Evolutionary conservation across 768 basidiomycete genomes (phyloP).

Genomic region (Austroboletus eburneus): DNA sequence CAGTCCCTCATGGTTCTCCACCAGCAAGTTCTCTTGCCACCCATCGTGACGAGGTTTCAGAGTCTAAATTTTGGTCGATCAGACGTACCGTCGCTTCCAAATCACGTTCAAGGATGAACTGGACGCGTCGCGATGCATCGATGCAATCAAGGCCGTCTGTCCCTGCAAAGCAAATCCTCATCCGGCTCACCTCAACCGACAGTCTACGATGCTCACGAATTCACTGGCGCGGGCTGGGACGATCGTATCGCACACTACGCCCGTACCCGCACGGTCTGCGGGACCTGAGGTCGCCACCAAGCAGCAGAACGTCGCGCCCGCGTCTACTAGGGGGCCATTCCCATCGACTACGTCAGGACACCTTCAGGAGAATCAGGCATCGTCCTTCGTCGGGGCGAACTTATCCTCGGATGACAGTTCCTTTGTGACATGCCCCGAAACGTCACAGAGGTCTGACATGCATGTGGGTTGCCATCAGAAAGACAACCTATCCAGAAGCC

Average conservation of each 20-base stretch:
- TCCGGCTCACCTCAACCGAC: slow-evolving; percentile 19
- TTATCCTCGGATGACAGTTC: slow-evolving; percentile 26
- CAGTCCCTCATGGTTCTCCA: slow-evolving; percentile 21
- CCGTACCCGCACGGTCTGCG: neutral
- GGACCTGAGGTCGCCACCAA: neutral
- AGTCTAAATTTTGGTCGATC: slow-evolving; percentile 9
- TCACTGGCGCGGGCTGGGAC: slow-evolving; percentile 19
- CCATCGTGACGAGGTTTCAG: neutral
- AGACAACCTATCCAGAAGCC: neutral
- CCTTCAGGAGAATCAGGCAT: neutral
- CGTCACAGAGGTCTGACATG: slow-evolving; percentile 8
- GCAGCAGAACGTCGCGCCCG: slow-evolving; percentile 2
- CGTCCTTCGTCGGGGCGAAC: slow-evolving; percentile 8
- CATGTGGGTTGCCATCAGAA: slow-evolving; percentile 2
- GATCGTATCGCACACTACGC: neutral
- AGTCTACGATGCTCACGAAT: slow-evolving; percentile 12
- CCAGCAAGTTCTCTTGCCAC: slow-evolving; percentile 26
- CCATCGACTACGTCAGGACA: slow-evolving; percentile 1
- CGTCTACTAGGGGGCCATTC: neutral
- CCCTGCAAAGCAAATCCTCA: slow-evolving; percentile 64
- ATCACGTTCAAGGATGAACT: slow-evolving; percentile 54
- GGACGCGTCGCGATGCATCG: slow-evolving; percentile 55
- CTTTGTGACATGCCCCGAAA: slow-evolving; percentile 28
- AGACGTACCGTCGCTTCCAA: slow-evolving; percentile 76
- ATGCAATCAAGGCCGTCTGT: slow-evolving; percentile 61